Evolutionary conservation across 1,139 yeast genomes (phyloP).

Genomic region (Casaregolazyma lundiana): DNA sequence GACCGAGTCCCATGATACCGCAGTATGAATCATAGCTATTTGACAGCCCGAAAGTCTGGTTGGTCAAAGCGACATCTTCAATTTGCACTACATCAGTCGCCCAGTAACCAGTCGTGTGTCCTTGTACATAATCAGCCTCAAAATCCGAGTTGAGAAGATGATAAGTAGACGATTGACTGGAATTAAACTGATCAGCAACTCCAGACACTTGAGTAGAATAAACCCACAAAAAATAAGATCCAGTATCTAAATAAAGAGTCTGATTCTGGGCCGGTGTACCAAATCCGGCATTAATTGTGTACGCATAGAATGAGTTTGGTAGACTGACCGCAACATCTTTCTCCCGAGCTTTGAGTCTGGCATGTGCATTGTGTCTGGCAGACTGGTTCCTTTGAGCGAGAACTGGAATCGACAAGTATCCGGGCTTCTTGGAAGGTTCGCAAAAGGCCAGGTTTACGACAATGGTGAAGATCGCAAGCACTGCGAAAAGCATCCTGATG

Average conservation of each 20-base stretch:
- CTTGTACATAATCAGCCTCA: constrained; percentile 26
- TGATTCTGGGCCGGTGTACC: not conserved
- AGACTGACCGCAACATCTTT: too few relatives aligned
- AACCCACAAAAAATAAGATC: not conserved
- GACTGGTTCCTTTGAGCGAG: too few relatives aligned
- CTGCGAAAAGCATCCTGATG: too few relatives aligned
- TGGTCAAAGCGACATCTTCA: constrained; percentile 7
- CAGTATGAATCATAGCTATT: too few relatives aligned
- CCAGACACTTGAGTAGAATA: constrained; percentile 5
- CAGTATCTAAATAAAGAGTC: not conserved
- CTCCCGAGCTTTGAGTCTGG: too few relatives aligned
- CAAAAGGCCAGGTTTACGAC: too few relatives aligned
- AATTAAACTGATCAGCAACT: constrained; percentile 7
- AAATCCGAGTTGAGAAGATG: constrained; percentile 19
- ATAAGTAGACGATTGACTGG: constrained; percentile 14
- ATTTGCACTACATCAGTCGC: constrained; percentile 39
- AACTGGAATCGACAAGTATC: too few relatives aligned
- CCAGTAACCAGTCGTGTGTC: constrained; percentile 44
- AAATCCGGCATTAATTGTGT: constrained; percentile 38
- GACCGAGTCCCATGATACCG: too few relatives aligned
- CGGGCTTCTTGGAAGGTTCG: too few relatives aligned
- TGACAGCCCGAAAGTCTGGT: constrained; percentile 11
- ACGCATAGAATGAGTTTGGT: constrained; percentile 22
- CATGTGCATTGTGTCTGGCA: too few relatives aligned
- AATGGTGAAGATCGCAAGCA: too few relatives aligned